Conservation (phyloP, 768 basidiomycete genomes). For the Candolleomyces efflorescens region DNA sequence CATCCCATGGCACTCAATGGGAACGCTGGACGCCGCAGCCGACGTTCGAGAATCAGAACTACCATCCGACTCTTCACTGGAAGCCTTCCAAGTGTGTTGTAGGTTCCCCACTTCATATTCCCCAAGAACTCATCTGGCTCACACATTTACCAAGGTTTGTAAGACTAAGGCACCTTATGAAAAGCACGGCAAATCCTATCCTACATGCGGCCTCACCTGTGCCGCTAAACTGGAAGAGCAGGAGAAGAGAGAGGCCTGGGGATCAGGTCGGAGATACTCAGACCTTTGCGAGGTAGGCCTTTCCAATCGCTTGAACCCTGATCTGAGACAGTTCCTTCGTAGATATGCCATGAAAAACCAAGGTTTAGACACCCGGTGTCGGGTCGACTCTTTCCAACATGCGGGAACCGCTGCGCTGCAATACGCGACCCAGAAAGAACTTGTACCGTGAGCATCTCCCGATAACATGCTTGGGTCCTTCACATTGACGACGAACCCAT, state of each 20-base stretch:
- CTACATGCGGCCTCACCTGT: conserved; percentile 23
- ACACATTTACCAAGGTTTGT: conserved; percentile 16
- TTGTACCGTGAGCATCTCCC: conserved; percentile 16
- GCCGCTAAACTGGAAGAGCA: conserved; percentile 8
- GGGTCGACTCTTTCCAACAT: neutral
- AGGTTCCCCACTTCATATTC: neutral
- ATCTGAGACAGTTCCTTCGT: neutral
- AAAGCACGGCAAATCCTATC: conserved; percentile 16
- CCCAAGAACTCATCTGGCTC: neutral
- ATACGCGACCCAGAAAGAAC: neutral
- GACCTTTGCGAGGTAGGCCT: neutral
- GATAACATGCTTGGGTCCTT: neutral
- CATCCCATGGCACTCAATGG: too few relatives aligned
- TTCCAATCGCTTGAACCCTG: neutral
- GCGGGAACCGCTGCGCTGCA: neutral
- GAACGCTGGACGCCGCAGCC: too few relatives aligned
- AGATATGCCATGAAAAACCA: neutral
- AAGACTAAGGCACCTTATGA: conserved; percentile 14
- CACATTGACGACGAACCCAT: neutral
- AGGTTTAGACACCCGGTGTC: neutral
- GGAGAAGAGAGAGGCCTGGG: neutral
- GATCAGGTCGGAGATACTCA: neutral
- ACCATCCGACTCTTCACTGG: neutral
- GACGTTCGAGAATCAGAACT: too few relatives aligned
- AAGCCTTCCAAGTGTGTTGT: neutral